Evolutionary conservation across 768 basidiomycete genomes (phyloP).

Genomic region (Tremella yokohamensis): DNA sequence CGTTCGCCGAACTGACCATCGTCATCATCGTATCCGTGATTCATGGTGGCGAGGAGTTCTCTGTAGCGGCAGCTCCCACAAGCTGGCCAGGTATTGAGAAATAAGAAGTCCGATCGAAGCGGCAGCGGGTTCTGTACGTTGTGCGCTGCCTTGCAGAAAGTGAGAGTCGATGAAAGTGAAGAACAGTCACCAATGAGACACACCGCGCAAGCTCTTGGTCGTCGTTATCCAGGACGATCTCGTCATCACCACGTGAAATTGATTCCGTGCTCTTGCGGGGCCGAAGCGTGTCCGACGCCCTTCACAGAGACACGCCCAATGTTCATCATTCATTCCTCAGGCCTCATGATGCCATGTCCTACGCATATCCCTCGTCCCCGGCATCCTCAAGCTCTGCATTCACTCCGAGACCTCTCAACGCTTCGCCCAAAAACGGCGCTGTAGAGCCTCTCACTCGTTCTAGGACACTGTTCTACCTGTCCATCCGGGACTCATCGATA

Average conservation of each 20-base stretch:
- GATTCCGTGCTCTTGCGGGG: neutral
- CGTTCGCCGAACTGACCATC: slow-evolving; percentile 31
- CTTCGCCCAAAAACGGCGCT: neutral
- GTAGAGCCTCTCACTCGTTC: slow-evolving; percentile 61
- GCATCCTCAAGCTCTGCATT: neutral
- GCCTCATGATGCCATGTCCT: slow-evolving; percentile 5
- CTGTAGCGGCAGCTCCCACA: too few species aligned
- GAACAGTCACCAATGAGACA: too few species aligned
- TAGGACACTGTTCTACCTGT: slow-evolving; percentile 86
- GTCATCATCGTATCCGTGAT: slow-evolving; percentile 49
- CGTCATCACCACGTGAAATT: slow-evolving; percentile 1
- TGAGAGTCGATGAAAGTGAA: too few species aligned
- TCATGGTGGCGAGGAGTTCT: slow-evolving; percentile 27
- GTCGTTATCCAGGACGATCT: neutral
- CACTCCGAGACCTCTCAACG: neutral
- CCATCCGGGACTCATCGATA: slow-evolving; percentile 71
- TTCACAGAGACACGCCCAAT: too few species aligned
- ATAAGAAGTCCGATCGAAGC: too few species aligned
- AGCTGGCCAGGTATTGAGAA: too few species aligned
- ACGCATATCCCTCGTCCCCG: slow-evolving; percentile 8
- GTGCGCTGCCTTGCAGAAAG: too few species aligned
- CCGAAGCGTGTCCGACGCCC: too few species aligned
- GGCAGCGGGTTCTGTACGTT: too few species aligned
- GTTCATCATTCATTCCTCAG: too few species aligned
- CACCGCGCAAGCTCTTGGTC: too few species aligned